Evolutionary conservation across 2,329 filamentous ascomycete genomes (phyloP).

Genomic region (Aspergillus sp.): DNA sequence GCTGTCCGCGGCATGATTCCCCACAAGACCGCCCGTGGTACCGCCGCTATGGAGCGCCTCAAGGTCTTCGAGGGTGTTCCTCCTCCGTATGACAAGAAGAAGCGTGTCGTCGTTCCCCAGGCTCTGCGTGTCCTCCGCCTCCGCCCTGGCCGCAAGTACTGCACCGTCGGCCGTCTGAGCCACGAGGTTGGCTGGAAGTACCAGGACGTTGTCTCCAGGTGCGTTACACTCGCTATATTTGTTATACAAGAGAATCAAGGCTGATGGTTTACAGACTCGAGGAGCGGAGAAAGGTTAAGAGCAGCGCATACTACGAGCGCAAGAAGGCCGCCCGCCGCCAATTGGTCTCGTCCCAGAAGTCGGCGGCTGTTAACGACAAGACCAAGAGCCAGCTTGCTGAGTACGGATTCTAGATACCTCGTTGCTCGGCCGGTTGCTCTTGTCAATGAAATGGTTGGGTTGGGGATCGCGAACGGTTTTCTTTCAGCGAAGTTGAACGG

Average conservation of each 20-base stretch:
- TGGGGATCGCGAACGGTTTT: constrained; percentile 33
- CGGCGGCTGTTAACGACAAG: constrained; percentile 77
- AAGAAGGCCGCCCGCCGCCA: constrained; percentile 95
- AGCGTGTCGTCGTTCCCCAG: constrained; percentile 99
- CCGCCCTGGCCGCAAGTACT: constrained; percentile 99
- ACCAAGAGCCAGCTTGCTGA: constrained; percentile 80
- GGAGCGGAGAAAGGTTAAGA: constrained; percentile 99
- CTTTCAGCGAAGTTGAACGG: constrained; percentile 34
- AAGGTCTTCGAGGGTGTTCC: constrained; percentile 99
- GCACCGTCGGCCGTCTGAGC: constrained; percentile 94
- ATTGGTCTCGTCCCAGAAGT: constrained; percentile 88
- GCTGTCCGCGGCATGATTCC: constrained; percentile 99
- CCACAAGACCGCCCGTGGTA: constrained; percentile 98
- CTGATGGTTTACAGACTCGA: constrained; percentile 65
- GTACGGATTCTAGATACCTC: constrained; percentile 73
- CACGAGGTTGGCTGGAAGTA: constrained; percentile 99
- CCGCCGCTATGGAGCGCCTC: constrained; percentile 92
- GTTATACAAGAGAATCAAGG: constrained; percentile 6
- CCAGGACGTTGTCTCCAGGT: constrained; percentile 98
- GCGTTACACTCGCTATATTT: constrained; percentile 41
- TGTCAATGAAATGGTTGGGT: constrained; percentile 34
- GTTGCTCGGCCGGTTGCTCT: constrained; percentile 34
- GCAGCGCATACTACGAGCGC: constrained; percentile 98
- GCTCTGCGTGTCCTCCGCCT: constrained; percentile 92
- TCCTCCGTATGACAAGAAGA: constrained; percentile 98